These are phyloP conservation scores for Angomonas deanei DNA, from an alignment of 208 protist species.

Conservation along the genomic window DNA sequence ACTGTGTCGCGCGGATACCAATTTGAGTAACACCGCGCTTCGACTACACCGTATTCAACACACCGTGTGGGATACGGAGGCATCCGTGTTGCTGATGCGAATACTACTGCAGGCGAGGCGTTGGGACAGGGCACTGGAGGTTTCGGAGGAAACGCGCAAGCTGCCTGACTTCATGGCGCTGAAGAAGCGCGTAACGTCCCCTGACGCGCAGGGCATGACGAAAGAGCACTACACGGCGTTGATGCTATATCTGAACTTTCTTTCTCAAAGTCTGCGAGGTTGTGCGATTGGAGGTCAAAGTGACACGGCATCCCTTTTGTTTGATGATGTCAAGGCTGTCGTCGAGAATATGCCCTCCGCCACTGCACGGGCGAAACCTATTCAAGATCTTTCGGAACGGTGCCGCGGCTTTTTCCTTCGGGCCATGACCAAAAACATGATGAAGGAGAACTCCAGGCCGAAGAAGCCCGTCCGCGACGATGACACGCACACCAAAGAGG, in stretches of 20 bases:
- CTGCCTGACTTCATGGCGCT: constrained; percentile 17
- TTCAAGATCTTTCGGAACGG: not conserved
- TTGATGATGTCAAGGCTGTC: constrained; percentile 42
- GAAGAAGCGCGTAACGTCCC: not conserved
- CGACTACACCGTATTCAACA: constrained; percentile 29
- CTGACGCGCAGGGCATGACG: not conserved
- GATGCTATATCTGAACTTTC: constrained; percentile 16
- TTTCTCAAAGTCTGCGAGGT: constrained; percentile 51
- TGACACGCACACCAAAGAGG: too few relatives aligned
- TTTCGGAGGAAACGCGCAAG: constrained; percentile 35
- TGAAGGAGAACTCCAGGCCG: not conserved
- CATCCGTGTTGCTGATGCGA: constrained; percentile 33
- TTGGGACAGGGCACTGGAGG: constrained; percentile 45
- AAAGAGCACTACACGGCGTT: constrained; percentile 3
- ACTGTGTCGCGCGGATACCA: constrained; percentile 36
- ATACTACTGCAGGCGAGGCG: constrained; percentile 56
- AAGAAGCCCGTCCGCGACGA: too few relatives aligned
- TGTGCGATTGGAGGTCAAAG: constrained; percentile 58
- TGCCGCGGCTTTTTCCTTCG: not conserved
- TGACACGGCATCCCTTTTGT: constrained; percentile 36
- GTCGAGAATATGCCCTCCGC: not conserved
- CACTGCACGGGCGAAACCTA: not conserved
- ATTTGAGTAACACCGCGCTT: constrained; percentile 68
- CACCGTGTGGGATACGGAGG: constrained; percentile 28
- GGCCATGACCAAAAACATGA: constrained; percentile 6